A percentile compares a stretch with the other conserved stretches of the same genome.
These are phyloP conservation scores for Pinus taeda DNA, from an alignment of 75 land plant genomes.

Conservation along the genomic window DNA sequence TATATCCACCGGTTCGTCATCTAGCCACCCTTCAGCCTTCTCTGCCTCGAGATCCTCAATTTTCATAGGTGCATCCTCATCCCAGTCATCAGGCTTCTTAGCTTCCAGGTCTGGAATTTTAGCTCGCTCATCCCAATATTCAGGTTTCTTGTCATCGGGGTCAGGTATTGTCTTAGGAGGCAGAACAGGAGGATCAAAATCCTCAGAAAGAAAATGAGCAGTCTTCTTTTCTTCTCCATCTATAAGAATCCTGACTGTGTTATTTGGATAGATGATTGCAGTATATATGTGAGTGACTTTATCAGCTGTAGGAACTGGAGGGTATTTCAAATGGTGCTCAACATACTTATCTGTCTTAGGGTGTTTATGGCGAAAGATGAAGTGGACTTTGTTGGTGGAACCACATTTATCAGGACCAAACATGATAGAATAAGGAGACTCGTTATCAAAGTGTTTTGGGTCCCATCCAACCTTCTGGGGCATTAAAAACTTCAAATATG, in stretches of 20 bases:
- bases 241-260: conserved; percentile 54
- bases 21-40: conserved; percentile 96
- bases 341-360: conserved; percentile 71
- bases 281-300: conserved; percentile 86
- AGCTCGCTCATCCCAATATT: conserved; percentile 94
- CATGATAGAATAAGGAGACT: conserved; percentile 95
- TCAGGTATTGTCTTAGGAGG: conserved; percentile 86
- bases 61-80: conserved; percentile 88
- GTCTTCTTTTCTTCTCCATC: conserved; percentile 93
- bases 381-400: conserved; percentile 93
- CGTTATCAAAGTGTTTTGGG: conserved; percentile 70
- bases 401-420: conserved; percentile 99
- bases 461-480: conserved; percentile 86
- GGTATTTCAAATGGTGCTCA: conserved; percentile 89
- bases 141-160: conserved; percentile 87
- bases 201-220: conserved; percentile 55
- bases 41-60: conserved; percentile 84
- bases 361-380: conserved; percentile 84
- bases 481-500: conserved; percentile 79
- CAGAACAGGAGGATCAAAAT: conserved; percentile 83
- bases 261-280: conserved; percentile 73
- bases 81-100: conserved; percentile 90
- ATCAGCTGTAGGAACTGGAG: conserved; percentile 80
- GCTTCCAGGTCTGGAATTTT: conserved; percentile 88
- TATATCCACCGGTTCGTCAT: conserved; percentile 94